Conservation (phyloP, 1,284 basidiomycete genomes). For the Leucoagaricus sp. region DNA sequence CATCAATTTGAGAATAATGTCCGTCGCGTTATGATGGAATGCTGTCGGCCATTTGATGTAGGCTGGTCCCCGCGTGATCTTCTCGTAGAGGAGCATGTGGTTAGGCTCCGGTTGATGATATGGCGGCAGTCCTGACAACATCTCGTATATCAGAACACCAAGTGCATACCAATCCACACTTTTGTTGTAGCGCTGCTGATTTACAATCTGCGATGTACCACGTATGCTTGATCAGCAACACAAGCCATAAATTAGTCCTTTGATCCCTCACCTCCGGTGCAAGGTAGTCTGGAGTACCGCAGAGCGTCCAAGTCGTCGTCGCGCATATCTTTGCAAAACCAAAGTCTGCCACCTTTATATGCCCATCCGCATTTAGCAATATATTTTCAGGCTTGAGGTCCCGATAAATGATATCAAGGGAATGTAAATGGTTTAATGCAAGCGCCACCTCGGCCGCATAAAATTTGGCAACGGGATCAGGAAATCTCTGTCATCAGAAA, state of each 20-base stretch:
- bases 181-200: conserved; percentile 94
- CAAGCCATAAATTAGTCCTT: not conserved
- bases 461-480: conserved; percentile 98
- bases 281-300: conserved; percentile 96
- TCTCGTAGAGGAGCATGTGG: conserved; percentile 74
- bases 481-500: conserved; percentile 74
- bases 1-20: conserved; percentile 89
- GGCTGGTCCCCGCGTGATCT: conserved; percentile 76
- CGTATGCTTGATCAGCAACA: not conserved
- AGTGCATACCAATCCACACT: conserved; percentile 99
- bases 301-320: conserved; percentile 95
- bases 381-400: conserved; percentile 99
- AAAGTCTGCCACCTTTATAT: conserved; percentile 98
- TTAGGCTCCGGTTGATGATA: conserved; percentile 70
- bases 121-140: conserved; percentile 87
- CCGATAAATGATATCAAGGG: conserved; percentile 92
- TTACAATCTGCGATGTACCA: conserved; percentile 60
- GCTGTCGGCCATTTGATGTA: conserved; percentile 84
- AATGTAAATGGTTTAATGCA: conserved; percentile 92
- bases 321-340: conserved; percentile 94
- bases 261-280: conserved; percentile 73
- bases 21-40: conserved; percentile 83
- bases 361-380: conserved; percentile 89
- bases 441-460: conserved; percentile 97
- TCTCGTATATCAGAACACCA: conserved; percentile 96